phyloP scores from a whole-genome alignment of 2,329 filamentous ascomycete genomes.

The Fusarium brevicatenulatum region DNA sequence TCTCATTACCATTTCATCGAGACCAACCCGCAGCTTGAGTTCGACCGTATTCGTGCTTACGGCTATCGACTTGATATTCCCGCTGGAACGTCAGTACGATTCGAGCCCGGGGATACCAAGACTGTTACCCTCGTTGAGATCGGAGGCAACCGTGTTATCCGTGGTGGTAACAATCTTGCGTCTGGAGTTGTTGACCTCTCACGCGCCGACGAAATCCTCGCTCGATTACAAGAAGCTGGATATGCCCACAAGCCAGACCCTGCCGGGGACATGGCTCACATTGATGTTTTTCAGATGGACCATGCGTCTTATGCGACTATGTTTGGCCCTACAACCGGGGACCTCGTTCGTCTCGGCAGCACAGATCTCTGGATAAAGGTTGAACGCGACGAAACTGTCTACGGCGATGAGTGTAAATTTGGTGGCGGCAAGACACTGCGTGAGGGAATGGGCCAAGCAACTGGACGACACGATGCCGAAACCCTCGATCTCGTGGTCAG shows the following conservation, averaged over 20 bases:
- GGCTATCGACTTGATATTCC: constrained; percentile 90
- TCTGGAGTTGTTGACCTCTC: constrained; percentile 74
- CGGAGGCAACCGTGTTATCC: constrained; percentile 80
- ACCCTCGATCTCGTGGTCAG: constrained; percentile 86
- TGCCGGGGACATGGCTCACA: constrained; percentile 59
- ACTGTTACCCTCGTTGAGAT: constrained; percentile 93
- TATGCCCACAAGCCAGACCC: constrained; percentile 83
- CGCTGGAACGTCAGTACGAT: constrained; percentile 90
- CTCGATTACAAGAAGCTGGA: constrained; percentile 73
- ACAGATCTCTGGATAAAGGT: constrained; percentile 93
- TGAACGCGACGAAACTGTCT: constrained; percentile 83
- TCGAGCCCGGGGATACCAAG: constrained; percentile 92
- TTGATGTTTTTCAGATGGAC: constrained; percentile 76
- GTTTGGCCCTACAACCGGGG: constrained; percentile 93
- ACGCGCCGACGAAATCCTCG: constrained; percentile 72
- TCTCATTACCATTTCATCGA: constrained; percentile 98
- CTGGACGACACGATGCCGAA: constrained; percentile 76
- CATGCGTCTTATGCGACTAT: constrained; percentile 83
- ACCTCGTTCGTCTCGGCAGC: constrained; percentile 81
- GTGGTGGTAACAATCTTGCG: constrained; percentile 84
- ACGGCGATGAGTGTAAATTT: constrained; percentile 95
- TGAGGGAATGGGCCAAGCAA: constrained; percentile 95
- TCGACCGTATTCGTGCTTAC: constrained; percentile 84
- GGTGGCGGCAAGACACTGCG: constrained; percentile 93
- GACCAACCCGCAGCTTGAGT: constrained; percentile 88